Evolutionary conservation across 2,329 filamentous ascomycete species (phyloP).

Genomic region (Botrytis fragariae): DNA sequence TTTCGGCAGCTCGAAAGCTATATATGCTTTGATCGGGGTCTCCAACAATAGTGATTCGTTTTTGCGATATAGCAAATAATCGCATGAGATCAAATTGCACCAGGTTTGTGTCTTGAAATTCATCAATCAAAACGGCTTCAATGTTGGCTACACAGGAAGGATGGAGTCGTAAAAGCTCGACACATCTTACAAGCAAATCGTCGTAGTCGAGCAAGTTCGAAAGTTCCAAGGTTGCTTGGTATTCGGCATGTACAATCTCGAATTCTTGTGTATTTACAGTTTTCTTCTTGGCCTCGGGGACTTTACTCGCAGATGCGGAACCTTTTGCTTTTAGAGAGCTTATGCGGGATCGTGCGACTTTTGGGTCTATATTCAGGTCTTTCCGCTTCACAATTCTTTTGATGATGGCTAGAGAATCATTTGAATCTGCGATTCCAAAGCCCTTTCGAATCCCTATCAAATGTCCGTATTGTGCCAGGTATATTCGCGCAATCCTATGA

Average conservation of each 20-base stretch:
- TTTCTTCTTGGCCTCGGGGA: slow-evolving; percentile 24
- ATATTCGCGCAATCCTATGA: slow-evolving; percentile 85
- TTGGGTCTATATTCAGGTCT: slow-evolving; percentile 65
- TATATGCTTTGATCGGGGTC: slow-evolving; percentile 99
- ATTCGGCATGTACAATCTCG: slow-evolving; percentile 68
- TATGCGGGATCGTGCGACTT: slow-evolving; percentile 71
- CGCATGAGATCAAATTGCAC: slow-evolving; percentile 95
- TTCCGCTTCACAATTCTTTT: slow-evolving; percentile 79
- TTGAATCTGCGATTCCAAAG: slow-evolving; percentile 87
- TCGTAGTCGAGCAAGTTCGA: slow-evolving; percentile 93
- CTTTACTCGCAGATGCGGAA: slow-evolving; percentile 25
- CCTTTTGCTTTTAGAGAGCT: slow-evolving; percentile 63
- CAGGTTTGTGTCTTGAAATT: slow-evolving; percentile 96
- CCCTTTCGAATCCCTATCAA: slow-evolving; percentile 77
- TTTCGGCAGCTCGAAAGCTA: slow-evolving; percentile 89
- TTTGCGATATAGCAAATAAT: slow-evolving; percentile 69
- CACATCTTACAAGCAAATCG: slow-evolving; percentile 81
- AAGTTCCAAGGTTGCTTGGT: slow-evolving; percentile 69
- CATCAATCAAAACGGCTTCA: slow-evolving; percentile 88
- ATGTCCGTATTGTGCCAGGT: slow-evolving; percentile 79
- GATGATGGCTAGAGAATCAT: slow-evolving; percentile 76
- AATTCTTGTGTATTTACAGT: slow-evolving; percentile 62
- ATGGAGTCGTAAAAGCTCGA: slow-evolving; percentile 69
- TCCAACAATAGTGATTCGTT: slow-evolving; percentile 88
- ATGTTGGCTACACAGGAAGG: slow-evolving; percentile 86